These are phyloP conservation scores for Botrytis sinoallii DNA, from an alignment of 2,329 filamentous ascomycete species.

Conservation along the genomic window DNA sequence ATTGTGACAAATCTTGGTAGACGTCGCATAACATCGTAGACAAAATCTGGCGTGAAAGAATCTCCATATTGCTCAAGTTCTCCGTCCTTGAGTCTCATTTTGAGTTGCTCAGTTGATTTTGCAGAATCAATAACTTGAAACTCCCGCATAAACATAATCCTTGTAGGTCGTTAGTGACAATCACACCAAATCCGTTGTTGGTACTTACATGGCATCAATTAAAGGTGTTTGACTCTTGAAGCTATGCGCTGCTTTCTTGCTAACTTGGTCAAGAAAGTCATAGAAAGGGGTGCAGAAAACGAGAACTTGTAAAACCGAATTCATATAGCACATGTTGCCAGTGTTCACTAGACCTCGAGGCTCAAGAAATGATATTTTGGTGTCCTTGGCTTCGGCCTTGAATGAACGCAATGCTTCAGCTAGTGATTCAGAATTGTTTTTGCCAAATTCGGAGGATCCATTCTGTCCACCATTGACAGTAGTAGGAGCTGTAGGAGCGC, in stretches of 20 bases:
- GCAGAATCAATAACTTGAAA: conserved; percentile 85
- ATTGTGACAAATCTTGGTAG: conserved; percentile 88
- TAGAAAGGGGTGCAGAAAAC: conserved; percentile 94
- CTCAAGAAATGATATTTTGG: conserved; percentile 78
- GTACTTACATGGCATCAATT: conserved; percentile 85
- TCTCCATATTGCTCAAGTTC: conserved; percentile 90
- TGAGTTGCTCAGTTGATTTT: conserved; percentile 68
- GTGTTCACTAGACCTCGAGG: conserved; percentile 93
- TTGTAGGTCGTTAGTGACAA: conserved; percentile 39
- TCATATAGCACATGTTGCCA: conserved; percentile 99
- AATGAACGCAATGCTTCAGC: conserved; percentile 76
- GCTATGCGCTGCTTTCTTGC: conserved; percentile 78
- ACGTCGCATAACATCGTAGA: conserved; percentile 87
- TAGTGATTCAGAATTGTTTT: conserved; percentile 58
- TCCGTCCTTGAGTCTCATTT: conserved; percentile 69
- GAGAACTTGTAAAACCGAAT: conserved; percentile 93
- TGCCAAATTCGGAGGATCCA: conserved; percentile 36
- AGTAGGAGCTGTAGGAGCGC: conserved; percentile 41
- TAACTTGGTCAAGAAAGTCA: conserved; percentile 83
- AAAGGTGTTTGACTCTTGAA: conserved; percentile 95
- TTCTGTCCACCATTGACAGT: conserved; percentile 38
- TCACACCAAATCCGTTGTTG: not conserved
- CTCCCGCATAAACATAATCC: conserved; percentile 94
- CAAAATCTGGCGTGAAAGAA: conserved; percentile 87
- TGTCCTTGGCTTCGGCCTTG: conserved; percentile 53